phyloP scores from a whole-genome alignment of 1,284 basidiomycete species.

The Dichomitus squalens region DNA sequence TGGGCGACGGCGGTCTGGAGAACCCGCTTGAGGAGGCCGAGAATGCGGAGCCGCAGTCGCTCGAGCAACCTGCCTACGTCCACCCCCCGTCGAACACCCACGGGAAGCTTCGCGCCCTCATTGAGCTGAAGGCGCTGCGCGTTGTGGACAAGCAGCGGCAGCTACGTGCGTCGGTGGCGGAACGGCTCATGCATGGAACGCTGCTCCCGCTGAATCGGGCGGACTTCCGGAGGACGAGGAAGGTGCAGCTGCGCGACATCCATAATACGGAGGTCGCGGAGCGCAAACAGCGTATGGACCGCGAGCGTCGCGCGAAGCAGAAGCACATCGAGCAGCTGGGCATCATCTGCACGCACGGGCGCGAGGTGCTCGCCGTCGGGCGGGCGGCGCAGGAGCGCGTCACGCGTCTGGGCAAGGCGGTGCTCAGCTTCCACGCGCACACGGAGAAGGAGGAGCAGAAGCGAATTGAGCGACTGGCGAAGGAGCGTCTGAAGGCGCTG shows the following conservation, averaged over 20 bases:
- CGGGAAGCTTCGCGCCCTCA: slow-evolving; percentile 87
- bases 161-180: slow-evolving; percentile 85
- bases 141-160: slow-evolving; percentile 90
- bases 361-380: slow-evolving; percentile 69
- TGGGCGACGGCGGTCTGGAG: slow-evolving; percentile 76
- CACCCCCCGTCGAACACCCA: slow-evolving; percentile 62
- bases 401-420: slow-evolving; percentile 82
- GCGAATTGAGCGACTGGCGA: slow-evolving; percentile 93
- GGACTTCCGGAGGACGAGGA: slow-evolving; percentile 88
- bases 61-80: slow-evolving; percentile 43
- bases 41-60: slow-evolving; percentile 30
- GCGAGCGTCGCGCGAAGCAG: slow-evolving; percentile 93
- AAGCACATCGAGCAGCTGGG: slow-evolving; percentile 95
- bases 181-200: slow-evolving; percentile 88
- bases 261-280: slow-evolving; percentile 91
- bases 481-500: slow-evolving; percentile 97
- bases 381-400: slow-evolving; percentile 77
- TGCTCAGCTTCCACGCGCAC: slow-evolving; percentile 82
- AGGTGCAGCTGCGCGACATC: slow-evolving; percentile 89
- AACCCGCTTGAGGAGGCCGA: slow-evolving; percentile 51
- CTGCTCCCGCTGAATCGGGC: slow-evolving; percentile 90
- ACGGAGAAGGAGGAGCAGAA: slow-evolving; percentile 99
- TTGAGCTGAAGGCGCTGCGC: slow-evolving; percentile 93
- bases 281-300: slow-evolving; percentile 88
- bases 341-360: slow-evolving; percentile 87